These are phyloP conservation scores for Trichoderma gracile DNA, from an alignment of 2,329 filamentous ascomycete species.

Conservation along the genomic window DNA sequence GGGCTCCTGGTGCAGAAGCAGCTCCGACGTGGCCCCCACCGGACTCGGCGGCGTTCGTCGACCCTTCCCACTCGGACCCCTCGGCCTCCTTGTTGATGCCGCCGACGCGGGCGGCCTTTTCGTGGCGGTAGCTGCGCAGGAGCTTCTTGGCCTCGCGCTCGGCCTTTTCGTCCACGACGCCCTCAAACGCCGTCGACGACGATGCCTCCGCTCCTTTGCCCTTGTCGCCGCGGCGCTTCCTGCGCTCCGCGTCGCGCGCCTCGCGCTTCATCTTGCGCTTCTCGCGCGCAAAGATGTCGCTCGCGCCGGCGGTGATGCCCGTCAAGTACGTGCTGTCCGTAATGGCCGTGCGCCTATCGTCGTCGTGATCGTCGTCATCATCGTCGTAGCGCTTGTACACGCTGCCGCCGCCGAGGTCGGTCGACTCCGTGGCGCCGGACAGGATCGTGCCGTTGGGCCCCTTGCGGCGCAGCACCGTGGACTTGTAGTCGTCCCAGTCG, in stretches of 20 bases:
- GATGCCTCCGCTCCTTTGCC: conserved; percentile 37
- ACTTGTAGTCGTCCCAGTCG: conserved; percentile 99
- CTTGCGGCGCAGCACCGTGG: conserved; percentile 83
- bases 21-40: conserved; percentile 60
- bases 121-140: conserved; percentile 79
- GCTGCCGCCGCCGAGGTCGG: conserved; percentile 83
- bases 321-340: conserved; percentile 51
- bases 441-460: conserved; percentile 87
- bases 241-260: conserved; percentile 45
- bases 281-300: conserved; percentile 57
- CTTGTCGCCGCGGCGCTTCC: conserved; percentile 36
- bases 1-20: conserved; percentile 59
- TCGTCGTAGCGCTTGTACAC: conserved; percentile 72
- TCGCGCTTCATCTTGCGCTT: conserved; percentile 56
- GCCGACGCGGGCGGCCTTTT: conserved; percentile 82
- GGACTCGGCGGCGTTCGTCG: conserved; percentile 65
- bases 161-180: conserved; percentile 62
- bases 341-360: conserved; percentile 48
- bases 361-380: conserved; percentile 46
- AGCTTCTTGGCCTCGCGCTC: conserved; percentile 66
- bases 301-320: conserved; percentile 59
- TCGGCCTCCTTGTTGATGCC: conserved; percentile 84
- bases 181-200: conserved; percentile 56
- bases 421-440: conserved; percentile 78
- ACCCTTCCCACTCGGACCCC: conserved; percentile 76